Conservation (phyloP, 176 grass and related monocot species). For the Hordeum vulgare region DNA sequence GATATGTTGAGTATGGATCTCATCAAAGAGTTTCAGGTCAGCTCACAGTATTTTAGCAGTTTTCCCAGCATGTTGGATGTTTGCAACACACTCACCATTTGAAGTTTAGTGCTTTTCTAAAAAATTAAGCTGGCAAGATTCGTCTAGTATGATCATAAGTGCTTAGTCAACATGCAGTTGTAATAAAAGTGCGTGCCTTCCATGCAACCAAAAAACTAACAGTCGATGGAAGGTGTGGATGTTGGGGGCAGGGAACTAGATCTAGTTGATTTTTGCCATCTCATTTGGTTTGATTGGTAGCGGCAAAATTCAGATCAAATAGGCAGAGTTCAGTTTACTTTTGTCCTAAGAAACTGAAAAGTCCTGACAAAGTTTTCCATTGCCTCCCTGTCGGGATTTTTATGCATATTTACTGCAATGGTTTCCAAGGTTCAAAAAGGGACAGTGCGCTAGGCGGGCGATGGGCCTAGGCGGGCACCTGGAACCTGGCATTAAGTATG, state of each 20-base stretch:
- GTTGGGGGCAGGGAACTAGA: background rate
- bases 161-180: background rate
- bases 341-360: background rate
- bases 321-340: background rate
- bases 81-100: background rate
- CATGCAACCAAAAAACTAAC: background rate
- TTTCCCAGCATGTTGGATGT: background rate
- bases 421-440: background rate
- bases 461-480: background rate
- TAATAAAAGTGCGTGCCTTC: background rate
- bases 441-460: background rate
- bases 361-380: background rate
- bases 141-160: background rate
- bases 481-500: background rate
- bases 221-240: background rate
- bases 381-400: background rate
- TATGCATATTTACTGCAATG: background rate
- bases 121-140: background rate
- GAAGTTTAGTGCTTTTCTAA: background rate
- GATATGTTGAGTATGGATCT: slow-evolving; percentile 74
- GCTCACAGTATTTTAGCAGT: background rate
- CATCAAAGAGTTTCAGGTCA: slow-evolving; percentile 91
- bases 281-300: background rate
- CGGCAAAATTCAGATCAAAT: background rate
- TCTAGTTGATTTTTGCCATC: background rate